These are phyloP conservation scores for Glycine tomentella DNA, from an alignment of 306 rosid genomes.

Conservation along the genomic window DNA sequence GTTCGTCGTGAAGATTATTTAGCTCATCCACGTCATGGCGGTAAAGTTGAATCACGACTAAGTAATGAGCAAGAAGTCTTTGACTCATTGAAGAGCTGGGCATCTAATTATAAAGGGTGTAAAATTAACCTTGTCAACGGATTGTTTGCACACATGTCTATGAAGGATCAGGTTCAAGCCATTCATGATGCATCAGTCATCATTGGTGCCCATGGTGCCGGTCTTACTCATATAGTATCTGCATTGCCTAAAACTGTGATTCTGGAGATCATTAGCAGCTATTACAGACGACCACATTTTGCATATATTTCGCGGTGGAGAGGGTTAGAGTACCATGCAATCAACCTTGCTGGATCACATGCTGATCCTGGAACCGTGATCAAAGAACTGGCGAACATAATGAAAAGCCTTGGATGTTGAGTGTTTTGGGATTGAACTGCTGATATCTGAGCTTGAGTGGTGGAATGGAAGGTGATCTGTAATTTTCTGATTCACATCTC, in stretches of 20 bases:
- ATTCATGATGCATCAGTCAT: constrained; percentile 95
- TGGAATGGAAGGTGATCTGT: constrained; percentile 29
- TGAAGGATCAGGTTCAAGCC: constrained; percentile 94
- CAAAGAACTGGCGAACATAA: constrained; percentile 58
- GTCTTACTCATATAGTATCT: constrained; percentile 91
- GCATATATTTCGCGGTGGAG: constrained; percentile 82
- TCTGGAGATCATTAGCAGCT: constrained; percentile 85
- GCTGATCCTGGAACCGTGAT: constrained; percentile 71
- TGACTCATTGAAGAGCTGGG: constrained; percentile 65
- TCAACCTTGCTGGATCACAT: constrained; percentile 68
- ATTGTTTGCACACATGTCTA: constrained; percentile 93
- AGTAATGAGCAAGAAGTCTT: no score
- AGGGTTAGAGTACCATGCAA: constrained; percentile 90
- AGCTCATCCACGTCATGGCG: no score
- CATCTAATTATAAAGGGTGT: constrained; percentile 64
- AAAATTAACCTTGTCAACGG: constrained; percentile 86
- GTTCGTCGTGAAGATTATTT: no score
- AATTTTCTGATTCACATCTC: constrained; percentile 21
- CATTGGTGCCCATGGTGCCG: constrained; percentile 96
- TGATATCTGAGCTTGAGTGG: constrained; percentile 24
- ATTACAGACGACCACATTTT: constrained; percentile 86
- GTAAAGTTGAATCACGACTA: no score
- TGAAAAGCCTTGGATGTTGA: constrained; percentile 80
- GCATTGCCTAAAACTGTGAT: constrained; percentile 81
- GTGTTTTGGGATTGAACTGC: constrained; percentile 2